Evolutionary conservation across 2,329 filamentous ascomycete genomes (phyloP).

Genomic region (Tothia fuscella): DNA sequence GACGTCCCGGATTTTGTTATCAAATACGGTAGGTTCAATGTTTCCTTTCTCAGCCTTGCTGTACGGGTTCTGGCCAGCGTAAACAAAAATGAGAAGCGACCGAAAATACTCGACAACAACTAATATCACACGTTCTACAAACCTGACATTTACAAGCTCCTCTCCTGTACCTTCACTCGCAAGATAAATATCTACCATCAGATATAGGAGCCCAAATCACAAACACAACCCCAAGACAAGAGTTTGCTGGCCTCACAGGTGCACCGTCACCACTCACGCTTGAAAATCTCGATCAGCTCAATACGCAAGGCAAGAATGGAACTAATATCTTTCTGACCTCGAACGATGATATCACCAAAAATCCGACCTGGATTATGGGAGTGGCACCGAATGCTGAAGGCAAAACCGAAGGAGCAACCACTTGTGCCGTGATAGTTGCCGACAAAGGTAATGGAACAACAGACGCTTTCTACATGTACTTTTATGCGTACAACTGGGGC

Average conservation of each 20-base stretch:
- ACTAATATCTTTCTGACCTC: slow-evolving; percentile 32
- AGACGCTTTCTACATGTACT: slow-evolving; percentile 54
- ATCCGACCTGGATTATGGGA: slow-evolving; percentile 37
- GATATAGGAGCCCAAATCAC: slow-evolving; percentile 30
- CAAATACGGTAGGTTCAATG: slow-evolving; percentile 11
- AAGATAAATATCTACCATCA: slow-evolving; percentile 32
- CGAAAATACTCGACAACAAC: too few relatives aligned
- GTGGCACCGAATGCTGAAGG: slow-evolving; percentile 40
- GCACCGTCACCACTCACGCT: slow-evolving; percentile 17
- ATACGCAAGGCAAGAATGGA: slow-evolving; percentile 20
- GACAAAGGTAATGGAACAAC: slow-evolving; percentile 42
- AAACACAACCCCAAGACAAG: slow-evolving; percentile 28
- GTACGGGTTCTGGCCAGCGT: too few relatives aligned
- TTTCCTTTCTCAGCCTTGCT: too few relatives aligned
- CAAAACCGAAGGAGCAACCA: slow-evolving; percentile 38
- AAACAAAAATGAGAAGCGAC: too few relatives aligned
- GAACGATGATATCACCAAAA: slow-evolving; percentile 28
- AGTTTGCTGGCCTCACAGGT: slow-evolving; percentile 20
- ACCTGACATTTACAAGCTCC: slow-evolving; percentile 23
- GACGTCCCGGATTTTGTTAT: slow-evolving; percentile 11
- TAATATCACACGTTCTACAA: too few relatives aligned
- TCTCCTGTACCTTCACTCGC: slow-evolving; percentile 31
- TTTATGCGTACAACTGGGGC: slow-evolving; percentile 46
- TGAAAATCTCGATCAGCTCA: slow-evolving; percentile 32
- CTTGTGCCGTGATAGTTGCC: slow-evolving; percentile 43